Evolutionary conservation across 768 basidiomycete species (phyloP).

Genomic region (Baorangia bicolor): DNA sequence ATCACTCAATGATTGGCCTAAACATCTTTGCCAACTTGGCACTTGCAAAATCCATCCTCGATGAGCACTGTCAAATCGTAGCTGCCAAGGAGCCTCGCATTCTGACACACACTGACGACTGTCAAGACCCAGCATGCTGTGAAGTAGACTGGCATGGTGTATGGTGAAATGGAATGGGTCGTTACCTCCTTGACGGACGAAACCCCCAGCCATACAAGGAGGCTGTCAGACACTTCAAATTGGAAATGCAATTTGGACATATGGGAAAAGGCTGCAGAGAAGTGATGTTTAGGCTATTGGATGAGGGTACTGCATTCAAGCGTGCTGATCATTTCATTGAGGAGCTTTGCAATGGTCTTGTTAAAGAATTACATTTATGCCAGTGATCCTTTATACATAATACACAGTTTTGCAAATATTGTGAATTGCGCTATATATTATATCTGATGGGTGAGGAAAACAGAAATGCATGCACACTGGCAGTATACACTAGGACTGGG

Average conservation of each 20-base stretch:
- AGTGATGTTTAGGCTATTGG: not conserved
- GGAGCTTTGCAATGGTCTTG: not conserved
- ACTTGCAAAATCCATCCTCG: not conserved
- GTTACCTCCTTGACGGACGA: constrained; percentile 7
- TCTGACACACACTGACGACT: not conserved
- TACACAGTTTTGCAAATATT: too few species aligned
- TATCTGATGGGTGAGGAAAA: too few species aligned
- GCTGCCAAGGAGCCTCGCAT: constrained; percentile 6
- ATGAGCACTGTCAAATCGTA: constrained; percentile 2
- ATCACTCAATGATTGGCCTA: not conserved
- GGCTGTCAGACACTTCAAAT: not conserved
- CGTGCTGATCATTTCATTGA: not conserved
- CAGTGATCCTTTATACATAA: too few species aligned
- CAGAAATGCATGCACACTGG: too few species aligned
- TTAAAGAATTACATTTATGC: not conserved
- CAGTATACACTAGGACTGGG: too few species aligned
- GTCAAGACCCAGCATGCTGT: constrained; percentile 2
- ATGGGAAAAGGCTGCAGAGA: not conserved
- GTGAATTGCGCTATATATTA: too few species aligned
- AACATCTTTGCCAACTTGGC: not conserved
- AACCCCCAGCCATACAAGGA: not conserved
- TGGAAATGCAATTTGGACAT: not conserved
- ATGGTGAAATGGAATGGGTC: constrained; percentile 26
- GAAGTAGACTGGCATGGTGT: constrained; percentile 17
- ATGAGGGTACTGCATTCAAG: not conserved